phyloP scores from a whole-genome alignment of 352 stramenopile genomes.

The Globisporangium radiosum region DNA sequence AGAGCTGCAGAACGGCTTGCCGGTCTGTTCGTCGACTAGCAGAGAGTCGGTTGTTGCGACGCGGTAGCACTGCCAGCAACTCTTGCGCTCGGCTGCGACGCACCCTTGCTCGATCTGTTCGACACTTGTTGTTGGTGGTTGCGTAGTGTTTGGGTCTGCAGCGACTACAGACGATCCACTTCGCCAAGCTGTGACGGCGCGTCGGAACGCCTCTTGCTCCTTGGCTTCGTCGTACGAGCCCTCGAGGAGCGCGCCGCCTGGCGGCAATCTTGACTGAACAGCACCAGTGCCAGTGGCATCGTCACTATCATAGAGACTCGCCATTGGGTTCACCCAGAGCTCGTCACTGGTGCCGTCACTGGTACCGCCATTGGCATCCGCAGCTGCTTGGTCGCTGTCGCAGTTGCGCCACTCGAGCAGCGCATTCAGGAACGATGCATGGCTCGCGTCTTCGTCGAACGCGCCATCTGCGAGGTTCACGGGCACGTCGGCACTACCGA shows the following conservation, averaged over 20 bases:
- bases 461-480: conserved; percentile 74
- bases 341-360: conserved; percentile 18
- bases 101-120: conserved; percentile 48
- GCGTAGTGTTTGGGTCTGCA: neutral
- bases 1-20: conserved; percentile 45
- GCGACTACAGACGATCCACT: conserved; percentile 11
- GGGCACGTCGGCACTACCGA: conserved; percentile 21
- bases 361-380: conserved; percentile 11
- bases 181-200: conserved; percentile 57
- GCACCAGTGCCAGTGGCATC: conserved; percentile 6
- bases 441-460: conserved; percentile 67
- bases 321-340: conserved; percentile 66
- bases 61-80: conserved; percentile 82
- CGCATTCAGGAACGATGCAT: conserved; percentile 75
- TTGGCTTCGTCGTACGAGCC: conserved; percentile 67
- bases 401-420: conserved; percentile 64
- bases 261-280: neutral
- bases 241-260: conserved; percentile 34
- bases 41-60: conserved; percentile 35
- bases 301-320: neutral
- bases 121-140: conserved; percentile 9
- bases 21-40: conserved; percentile 32
- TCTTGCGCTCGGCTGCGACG: conserved; percentile 35
- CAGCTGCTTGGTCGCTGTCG: conserved; percentile 17
- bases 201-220: conserved; percentile 56